Conservation (phyloP, 345 rosid species). For the Citropsis articulata region DNA sequence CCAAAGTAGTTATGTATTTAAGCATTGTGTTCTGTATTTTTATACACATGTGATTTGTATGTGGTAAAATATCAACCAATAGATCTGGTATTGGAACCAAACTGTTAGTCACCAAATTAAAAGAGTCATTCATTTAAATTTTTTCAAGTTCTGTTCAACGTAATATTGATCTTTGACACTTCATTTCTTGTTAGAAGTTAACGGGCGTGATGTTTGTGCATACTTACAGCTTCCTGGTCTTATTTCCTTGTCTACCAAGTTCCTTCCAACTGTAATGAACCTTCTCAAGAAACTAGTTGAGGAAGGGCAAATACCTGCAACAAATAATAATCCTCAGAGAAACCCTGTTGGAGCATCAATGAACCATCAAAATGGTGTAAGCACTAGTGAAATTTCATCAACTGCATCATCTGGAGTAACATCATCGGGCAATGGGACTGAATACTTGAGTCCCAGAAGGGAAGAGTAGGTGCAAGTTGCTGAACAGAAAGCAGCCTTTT, state of each 20-base stretch:
- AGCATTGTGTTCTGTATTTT: neutral
- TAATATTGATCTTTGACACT: neutral
- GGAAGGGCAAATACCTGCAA: slow-evolving; percentile 58
- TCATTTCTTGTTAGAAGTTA: neutral
- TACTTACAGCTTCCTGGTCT: slow-evolving; percentile 80
- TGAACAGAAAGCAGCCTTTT: neutral
- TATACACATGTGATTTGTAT: neutral
- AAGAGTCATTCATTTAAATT: neutral
- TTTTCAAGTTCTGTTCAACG: neutral
- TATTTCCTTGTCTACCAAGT: slow-evolving; percentile 72
- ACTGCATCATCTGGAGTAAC: slow-evolving; percentile 47
- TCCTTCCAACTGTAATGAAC: slow-evolving; percentile 90
- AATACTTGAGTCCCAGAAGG: slow-evolving; percentile 43
- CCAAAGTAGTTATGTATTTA: neutral
- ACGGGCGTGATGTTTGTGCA: neutral
- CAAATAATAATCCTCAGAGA: slow-evolving; percentile 33
- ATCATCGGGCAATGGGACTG: slow-evolving; percentile 32
- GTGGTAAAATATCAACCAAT: neutral
- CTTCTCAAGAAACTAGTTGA: slow-evolving; percentile 76
- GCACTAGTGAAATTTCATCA: slow-evolving; percentile 40
- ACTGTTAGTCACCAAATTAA: neutral
- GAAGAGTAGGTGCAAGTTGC: slow-evolving; percentile 43
- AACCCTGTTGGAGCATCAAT: slow-evolving; percentile 36
- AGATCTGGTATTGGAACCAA: neutral
- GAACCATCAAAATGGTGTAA: slow-evolving; percentile 39